Evolutionary conservation across 1,284 basidiomycete species (phyloP).

Genomic region (Malassezia cuniculi): DNA sequence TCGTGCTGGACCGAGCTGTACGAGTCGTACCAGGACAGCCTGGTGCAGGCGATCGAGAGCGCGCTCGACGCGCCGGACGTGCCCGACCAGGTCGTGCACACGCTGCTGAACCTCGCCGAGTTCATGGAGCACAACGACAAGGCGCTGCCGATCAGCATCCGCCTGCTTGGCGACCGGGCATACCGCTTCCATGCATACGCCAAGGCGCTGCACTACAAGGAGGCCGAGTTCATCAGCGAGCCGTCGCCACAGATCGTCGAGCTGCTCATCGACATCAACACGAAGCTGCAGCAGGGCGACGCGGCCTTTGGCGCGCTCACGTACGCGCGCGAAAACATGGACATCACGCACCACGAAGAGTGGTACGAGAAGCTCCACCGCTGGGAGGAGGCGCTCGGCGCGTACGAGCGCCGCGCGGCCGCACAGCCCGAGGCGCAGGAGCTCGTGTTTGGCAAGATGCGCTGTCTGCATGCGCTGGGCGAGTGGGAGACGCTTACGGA

Average conservation of each 20-base stretch:
- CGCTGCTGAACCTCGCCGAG: constrained; percentile 87
- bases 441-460: constrained; percentile 74
- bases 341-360: constrained; percentile 76
- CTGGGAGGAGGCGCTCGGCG: constrained; percentile 85
- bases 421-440: constrained; percentile 51
- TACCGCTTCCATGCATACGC: constrained; percentile 90
- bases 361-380: constrained; percentile 96
- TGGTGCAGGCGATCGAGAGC: constrained; percentile 76
- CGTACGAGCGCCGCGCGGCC: constrained; percentile 69
- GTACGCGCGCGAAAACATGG: constrained; percentile 47
- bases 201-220: constrained; percentile 97
- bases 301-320: constrained; percentile 42
- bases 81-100: constrained; percentile 83
- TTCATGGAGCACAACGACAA: constrained; percentile 99
- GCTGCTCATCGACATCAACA: constrained; percentile 91
- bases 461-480: constrained; percentile 88
- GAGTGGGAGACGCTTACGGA: constrained; percentile 89
- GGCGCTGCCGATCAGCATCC: constrained; percentile 80
- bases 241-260: constrained; percentile 71
- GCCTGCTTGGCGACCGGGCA: constrained; percentile 79
- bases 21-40: constrained; percentile 51
- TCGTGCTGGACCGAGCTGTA: constrained; percentile 96
- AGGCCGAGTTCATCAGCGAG: constrained; percentile 89
- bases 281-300: constrained; percentile 69
- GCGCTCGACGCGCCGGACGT: constrained; percentile 70